These are phyloP conservation scores for Auricularia sp. DNA, from an alignment of 768 basidiomycete species.

Conservation along the genomic window DNA sequence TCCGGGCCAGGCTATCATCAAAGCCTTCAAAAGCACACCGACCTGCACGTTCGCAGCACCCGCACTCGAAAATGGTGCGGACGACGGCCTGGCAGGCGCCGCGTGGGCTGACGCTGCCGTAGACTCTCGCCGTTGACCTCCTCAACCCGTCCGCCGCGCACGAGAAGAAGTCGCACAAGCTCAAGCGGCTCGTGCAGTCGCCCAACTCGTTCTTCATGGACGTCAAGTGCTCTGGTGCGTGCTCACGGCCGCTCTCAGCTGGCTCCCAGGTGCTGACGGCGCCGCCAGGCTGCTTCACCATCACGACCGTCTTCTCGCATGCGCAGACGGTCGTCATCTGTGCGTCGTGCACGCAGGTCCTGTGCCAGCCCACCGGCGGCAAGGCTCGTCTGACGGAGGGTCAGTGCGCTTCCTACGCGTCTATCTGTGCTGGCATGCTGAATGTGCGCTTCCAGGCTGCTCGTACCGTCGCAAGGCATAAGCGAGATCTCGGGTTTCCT, in stretches of 20 bases:
- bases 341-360: constrained; percentile 81
- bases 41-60: not conserved
- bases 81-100: not conserved
- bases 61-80: constrained; percentile 4
- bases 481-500: not conserved
- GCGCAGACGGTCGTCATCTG: constrained; percentile 97
- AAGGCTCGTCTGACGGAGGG: constrained; percentile 97
- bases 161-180: constrained; percentile 91
- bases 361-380: constrained; percentile 98
- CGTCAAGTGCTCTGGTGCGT: constrained; percentile 92
- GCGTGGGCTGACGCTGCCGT: not conserved
- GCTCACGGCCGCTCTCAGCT: constrained; percentile 9
- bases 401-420: constrained; percentile 30
- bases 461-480: constrained; percentile 87
- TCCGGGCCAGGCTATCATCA: not conserved
- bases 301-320: constrained; percentile 98
- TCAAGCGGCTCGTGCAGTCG: constrained; percentile 96
- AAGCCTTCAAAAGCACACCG: constrained; percentile 1
- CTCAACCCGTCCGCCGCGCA: constrained; percentile 87
- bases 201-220: constrained; percentile 99
- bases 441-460: constrained; percentile 51
- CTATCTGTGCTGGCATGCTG: constrained; percentile 1
- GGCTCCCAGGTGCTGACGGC: constrained; percentile 8
- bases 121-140: constrained; percentile 97
- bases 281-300: constrained; percentile 76